Percentiles rank a stretch among this genome's conserved stretches.
Conservation (phyloP, 1,139 yeast genomes). For the Yamadazyma kanchanaburiensis region DNA sequence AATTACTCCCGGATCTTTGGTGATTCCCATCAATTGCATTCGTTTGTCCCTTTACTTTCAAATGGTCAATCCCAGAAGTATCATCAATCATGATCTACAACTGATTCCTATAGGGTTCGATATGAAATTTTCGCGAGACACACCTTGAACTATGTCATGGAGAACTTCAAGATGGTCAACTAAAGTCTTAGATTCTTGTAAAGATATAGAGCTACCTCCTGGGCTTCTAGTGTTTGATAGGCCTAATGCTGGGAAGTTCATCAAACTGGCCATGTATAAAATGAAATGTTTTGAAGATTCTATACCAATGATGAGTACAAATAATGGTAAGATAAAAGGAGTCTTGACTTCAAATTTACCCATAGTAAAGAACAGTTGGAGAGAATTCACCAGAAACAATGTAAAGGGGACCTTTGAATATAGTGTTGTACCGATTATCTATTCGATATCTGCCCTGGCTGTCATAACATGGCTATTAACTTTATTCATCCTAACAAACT, state of each 20-base stretch:
- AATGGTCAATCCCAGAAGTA: too few relatives aligned
- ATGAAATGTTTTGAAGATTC: constrained; percentile 35
- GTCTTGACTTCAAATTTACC: constrained; percentile 34
- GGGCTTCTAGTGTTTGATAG: constrained; percentile 36
- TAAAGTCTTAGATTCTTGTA: constrained; percentile 30
- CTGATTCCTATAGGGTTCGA: too few relatives aligned
- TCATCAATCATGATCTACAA: too few relatives aligned
- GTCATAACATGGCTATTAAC: constrained; percentile 65
- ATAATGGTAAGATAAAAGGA: constrained; percentile 30
- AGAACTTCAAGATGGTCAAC: constrained; percentile 24
- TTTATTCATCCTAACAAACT: constrained; percentile 59
- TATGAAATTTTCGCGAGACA: too few relatives aligned
- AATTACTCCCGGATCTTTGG: constrained; percentile 9
- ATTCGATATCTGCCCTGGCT: constrained; percentile 62
- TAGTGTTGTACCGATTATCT: constrained; percentile 58
- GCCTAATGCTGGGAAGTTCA: constrained; percentile 17
- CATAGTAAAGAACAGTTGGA: constrained; percentile 38
- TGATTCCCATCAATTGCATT: too few relatives aligned
- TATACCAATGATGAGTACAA: constrained; percentile 43
- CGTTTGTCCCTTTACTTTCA: too few relatives aligned
- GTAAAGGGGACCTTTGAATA: constrained; percentile 47
- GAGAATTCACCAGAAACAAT: constrained; percentile 24
- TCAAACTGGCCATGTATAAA: constrained; percentile 23
- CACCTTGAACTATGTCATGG: constrained; percentile 43
- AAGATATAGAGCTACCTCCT: constrained; percentile 23